A percentile compares a stretch with the other conserved stretches of the same genome.
phyloP scores from a whole-genome alignment of 129 eudicot genomes.

The Helianthus tuberosus region DNA sequence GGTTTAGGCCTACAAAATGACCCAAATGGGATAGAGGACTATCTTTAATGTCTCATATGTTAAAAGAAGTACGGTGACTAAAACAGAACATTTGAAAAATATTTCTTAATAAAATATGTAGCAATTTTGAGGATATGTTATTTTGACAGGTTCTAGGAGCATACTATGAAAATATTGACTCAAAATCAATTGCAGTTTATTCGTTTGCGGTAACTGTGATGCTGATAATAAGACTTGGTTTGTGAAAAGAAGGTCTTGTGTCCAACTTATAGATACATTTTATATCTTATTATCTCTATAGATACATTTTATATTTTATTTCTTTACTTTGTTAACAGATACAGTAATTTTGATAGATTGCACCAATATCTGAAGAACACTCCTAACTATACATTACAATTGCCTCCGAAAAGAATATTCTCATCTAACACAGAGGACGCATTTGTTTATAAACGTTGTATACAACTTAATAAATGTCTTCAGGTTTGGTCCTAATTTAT shows the following conservation, averaged over 20 bases:
- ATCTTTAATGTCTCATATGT: background rate
- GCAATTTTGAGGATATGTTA: slow-evolving; percentile 2
- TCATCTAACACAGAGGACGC: slow-evolving; percentile 99
- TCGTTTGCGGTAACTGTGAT: slow-evolving; percentile 90
- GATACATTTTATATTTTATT: background rate
- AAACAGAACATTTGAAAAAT: background rate
- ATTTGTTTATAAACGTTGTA: slow-evolving; percentile 96
- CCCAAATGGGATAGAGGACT: background rate
- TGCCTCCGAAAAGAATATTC: slow-evolving; percentile 99
- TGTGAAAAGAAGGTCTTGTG: slow-evolving; percentile 90
- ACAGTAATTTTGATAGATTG: slow-evolving; percentile 92
- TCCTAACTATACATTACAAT: slow-evolving; percentile 85
- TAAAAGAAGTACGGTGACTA: background rate
- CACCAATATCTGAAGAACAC: slow-evolving; percentile 95
- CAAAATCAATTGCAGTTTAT: slow-evolving; percentile 95
- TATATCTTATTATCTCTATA: background rate
- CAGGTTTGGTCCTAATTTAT: slow-evolving; percentile 52
- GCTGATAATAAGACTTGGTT: slow-evolving; percentile 77
- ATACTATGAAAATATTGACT: slow-evolving; percentile 80
- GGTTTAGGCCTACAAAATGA: background rate
- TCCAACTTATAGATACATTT: background rate
- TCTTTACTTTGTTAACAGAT: slow-evolving; percentile 54
- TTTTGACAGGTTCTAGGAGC: slow-evolving; percentile 88
- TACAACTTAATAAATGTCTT: slow-evolving; percentile 93
- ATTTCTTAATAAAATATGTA: background rate